Evolutionary conservation across 1,284 basidiomycete genomes (phyloP).

Genomic region (Mixia osmundae): DNA sequence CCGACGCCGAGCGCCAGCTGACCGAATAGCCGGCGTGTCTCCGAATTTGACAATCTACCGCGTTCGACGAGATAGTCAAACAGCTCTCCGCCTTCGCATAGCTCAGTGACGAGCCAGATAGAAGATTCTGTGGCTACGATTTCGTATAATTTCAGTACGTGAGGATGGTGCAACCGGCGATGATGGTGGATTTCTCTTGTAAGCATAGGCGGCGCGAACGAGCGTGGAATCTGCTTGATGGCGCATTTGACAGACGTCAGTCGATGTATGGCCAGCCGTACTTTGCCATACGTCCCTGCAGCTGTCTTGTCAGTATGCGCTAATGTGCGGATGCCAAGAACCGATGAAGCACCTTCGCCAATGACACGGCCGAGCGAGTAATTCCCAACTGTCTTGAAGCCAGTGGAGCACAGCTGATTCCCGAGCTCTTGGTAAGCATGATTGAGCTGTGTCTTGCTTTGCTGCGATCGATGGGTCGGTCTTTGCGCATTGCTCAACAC

Average conservation of each 20-base stretch:
- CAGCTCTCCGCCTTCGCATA: slow-evolving; percentile 62
- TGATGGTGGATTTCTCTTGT: slow-evolving; percentile 98
- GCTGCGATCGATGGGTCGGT: too few species aligned
- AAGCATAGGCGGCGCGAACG: slow-evolving; percentile 29
- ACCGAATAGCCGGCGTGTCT: slow-evolving; percentile 23
- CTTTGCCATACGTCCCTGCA: slow-evolving; percentile 20
- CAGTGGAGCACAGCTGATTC: slow-evolving; percentile 69
- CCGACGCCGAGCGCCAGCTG: slow-evolving; percentile 24
- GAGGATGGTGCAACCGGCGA: slow-evolving; percentile 78
- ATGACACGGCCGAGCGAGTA: slow-evolving; percentile 89
- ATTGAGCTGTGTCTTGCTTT: slow-evolving; percentile 59
- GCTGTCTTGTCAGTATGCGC: too few species aligned
- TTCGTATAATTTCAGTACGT: slow-evolving; percentile 88
- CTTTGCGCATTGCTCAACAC: too few species aligned
- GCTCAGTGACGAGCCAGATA: slow-evolving; percentile 93
- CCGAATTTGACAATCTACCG: slow-evolving; percentile 19
- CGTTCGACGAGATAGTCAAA: slow-evolving; percentile 27
- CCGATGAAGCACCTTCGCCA: slow-evolving; percentile 49
- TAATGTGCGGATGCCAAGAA: slow-evolving; percentile 4
- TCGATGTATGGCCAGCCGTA: slow-evolving; percentile 17
- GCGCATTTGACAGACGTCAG: slow-evolving; percentile 41
- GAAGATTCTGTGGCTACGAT: slow-evolving; percentile 84
- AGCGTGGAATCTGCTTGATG: slow-evolving; percentile 74
- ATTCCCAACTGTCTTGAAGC: slow-evolving; percentile 75
- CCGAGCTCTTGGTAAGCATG: slow-evolving; percentile 92